These are phyloP conservation scores for Monosporozyma siamensis DNA, from an alignment of 805 yeast genomes.

Conservation along the genomic window DNA sequence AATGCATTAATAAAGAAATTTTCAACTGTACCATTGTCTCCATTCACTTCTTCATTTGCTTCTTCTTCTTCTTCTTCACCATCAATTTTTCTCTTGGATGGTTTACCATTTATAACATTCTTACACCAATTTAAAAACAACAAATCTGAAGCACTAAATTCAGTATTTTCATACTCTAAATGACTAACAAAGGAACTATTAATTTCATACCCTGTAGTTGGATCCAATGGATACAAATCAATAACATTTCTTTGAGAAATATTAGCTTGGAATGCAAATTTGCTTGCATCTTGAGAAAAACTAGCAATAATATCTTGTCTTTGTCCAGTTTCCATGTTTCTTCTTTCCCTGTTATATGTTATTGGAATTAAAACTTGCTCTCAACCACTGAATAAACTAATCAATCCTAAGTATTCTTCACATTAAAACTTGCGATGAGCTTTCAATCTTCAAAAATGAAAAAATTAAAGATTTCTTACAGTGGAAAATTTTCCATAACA, in stretches of 20 bases:
- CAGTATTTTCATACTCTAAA: conserved; percentile 27
- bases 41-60: background rate
- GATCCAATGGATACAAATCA: conserved; percentile 28
- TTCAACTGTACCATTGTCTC: conserved; percentile 12
- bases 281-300: conserved; percentile 25
- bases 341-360: background rate
- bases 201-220: conserved; percentile 16
- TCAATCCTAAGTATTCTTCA: background rate
- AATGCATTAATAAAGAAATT: conserved; percentile 25
- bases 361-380: background rate
- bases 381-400: background rate
- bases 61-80: conserved; percentile 7
- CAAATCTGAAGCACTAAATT: conserved; percentile 20
- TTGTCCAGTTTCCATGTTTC: conserved; percentile 10
- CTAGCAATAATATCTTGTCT: conserved; percentile 15
- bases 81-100: conserved; percentile 17
- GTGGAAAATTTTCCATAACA: conserved; percentile 2
- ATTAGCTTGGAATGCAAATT: conserved; percentile 28
- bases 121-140: conserved; percentile 24
- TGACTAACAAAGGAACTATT: conserved; percentile 26
- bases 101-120: conserved; percentile 2
- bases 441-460: conserved; percentile 5
- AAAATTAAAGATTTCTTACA: background rate
- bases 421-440: conserved; percentile 12
- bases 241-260: conserved; percentile 28